Percentiles rank a stretch among this genome's conserved stretches.
Conservation (phyloP, 192 early-diverging fungal genomes). For the Obelidium mucronatum region DNA sequence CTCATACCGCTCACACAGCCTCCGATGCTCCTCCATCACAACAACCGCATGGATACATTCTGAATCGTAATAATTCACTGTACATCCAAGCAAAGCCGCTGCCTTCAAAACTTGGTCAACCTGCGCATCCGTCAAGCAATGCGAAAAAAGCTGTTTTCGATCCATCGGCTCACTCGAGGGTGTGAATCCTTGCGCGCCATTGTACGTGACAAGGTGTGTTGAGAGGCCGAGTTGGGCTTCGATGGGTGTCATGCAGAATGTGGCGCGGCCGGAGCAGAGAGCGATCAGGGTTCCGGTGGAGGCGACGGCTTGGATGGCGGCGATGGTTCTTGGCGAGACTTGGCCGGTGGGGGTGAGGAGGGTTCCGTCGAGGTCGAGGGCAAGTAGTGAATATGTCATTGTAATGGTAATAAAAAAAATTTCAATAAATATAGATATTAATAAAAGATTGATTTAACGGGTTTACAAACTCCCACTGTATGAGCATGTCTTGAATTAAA, state of each 20-base stretch:
- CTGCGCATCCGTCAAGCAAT: not conserved
- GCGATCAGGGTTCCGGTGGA: not conserved
- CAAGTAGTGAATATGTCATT: constrained; percentile 10
- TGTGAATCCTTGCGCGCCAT: constrained; percentile 7
- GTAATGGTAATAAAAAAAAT: too few relatives aligned
- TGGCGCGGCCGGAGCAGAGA: constrained; percentile 1
- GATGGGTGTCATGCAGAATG: not conserved
- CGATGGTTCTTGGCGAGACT: not conserved
- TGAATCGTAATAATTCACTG: constrained; percentile 24
- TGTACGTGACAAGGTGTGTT: not conserved
- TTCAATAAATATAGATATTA: too few relatives aligned
- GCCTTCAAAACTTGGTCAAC: not conserved
- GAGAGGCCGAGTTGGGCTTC: not conserved
- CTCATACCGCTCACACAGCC: constrained; percentile 12
- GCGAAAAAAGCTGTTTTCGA: not conserved
- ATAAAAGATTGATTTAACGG: too few relatives aligned
- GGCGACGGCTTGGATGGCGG: not conserved
- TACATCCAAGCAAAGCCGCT: not conserved
- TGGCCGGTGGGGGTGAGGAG: not conserved
- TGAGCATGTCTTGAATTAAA: too few relatives aligned
- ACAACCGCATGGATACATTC: not conserved
- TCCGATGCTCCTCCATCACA: not conserved
- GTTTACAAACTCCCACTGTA: too few relatives aligned
- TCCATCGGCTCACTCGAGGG: too few relatives aligned
- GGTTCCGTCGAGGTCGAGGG: constrained; percentile 9